phyloP scores from a whole-genome alignment of 306 rosid genomes.

The Crotalaria pallida region DNA sequence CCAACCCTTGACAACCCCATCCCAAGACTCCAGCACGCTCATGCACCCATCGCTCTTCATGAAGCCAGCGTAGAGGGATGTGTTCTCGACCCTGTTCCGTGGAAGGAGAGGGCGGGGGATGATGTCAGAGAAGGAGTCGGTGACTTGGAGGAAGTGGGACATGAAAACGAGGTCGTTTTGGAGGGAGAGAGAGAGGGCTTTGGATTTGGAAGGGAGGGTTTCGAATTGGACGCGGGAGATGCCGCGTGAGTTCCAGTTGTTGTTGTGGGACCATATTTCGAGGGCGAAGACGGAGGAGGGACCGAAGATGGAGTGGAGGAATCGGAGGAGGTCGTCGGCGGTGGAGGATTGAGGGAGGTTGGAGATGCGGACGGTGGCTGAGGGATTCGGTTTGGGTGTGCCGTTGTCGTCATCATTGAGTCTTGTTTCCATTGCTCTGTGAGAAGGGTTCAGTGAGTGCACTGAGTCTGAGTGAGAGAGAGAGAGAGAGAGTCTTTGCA shows the following conservation, averaged over 20 bases:
- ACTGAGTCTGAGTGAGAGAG: no score
- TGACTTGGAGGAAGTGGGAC: constrained; percentile 46
- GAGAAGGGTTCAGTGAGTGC: no score
- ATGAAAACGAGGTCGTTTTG: constrained; percentile 35
- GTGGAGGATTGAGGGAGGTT: constrained; percentile 60
- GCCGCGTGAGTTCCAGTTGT: constrained; percentile 81
- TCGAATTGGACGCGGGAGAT: constrained; percentile 79
- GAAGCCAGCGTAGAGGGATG: constrained; percentile 53
- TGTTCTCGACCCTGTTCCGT: constrained; percentile 33
- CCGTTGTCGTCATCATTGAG: no score
- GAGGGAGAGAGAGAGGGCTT: constrained; percentile 39
- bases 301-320: constrained; percentile 49
- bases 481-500: no score
- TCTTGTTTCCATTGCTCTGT: neutral
- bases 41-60: constrained; percentile 30
- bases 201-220: constrained; percentile 26
- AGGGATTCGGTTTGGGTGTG: no score
- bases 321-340: constrained; percentile 55
- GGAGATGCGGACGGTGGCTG: constrained; percentile 39
- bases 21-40: constrained; percentile 60
- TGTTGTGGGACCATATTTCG: constrained; percentile 56
- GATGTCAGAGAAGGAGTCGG: constrained; percentile 47
- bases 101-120: constrained; percentile 43
- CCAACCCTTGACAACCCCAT: constrained; percentile 55
- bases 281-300: constrained; percentile 64